A percentile compares a stretch with the other conserved stretches of the same genome.
These are phyloP conservation scores for Papiliotrema flavescens DNA, from an alignment of 1,284 basidiomycete genomes.

Conservation along the genomic window DNA sequence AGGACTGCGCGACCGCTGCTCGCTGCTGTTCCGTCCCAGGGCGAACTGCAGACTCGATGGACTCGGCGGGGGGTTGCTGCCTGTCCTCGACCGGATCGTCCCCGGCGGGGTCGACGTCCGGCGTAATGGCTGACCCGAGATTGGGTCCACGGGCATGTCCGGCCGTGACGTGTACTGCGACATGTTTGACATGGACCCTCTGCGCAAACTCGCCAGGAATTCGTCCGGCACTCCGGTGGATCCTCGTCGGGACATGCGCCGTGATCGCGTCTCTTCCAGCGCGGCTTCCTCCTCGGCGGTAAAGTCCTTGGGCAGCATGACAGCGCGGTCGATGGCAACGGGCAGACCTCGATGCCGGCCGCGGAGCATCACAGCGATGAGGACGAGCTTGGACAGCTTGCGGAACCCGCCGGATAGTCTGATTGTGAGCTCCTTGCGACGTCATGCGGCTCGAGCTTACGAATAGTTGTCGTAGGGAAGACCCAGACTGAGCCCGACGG, in stretches of 20 bases:
- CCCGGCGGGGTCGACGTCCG: not conserved
- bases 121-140: not conserved
- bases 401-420: constrained; percentile 75
- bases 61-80: not conserved
- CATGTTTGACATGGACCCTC: constrained; percentile 4
- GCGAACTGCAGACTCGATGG: constrained; percentile 3
- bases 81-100: not conserved
- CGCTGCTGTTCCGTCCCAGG: not conserved
- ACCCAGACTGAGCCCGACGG: constrained; percentile 79
- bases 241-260: constrained; percentile 21
- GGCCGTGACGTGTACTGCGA: not conserved
- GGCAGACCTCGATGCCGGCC: constrained; percentile 87
- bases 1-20: not conserved
- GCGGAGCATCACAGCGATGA: constrained; percentile 84
- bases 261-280: constrained; percentile 37
- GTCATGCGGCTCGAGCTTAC: constrained; percentile 50
- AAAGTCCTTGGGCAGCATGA: constrained; percentile 48
- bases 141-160: not conserved
- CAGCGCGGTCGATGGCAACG: constrained; percentile 58
- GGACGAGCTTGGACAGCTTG: constrained; percentile 79
- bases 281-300: constrained; percentile 38
- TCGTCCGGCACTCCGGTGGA: constrained; percentile 6
- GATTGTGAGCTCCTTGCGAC: not conserved
- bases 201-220: constrained; percentile 3
- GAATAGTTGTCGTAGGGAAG: constrained; percentile 56